Percentiles rank a stretch among this genome's conserved stretches.
Conservation (phyloP, 345 rosid genomes). For the Brassica nigra region DNA sequence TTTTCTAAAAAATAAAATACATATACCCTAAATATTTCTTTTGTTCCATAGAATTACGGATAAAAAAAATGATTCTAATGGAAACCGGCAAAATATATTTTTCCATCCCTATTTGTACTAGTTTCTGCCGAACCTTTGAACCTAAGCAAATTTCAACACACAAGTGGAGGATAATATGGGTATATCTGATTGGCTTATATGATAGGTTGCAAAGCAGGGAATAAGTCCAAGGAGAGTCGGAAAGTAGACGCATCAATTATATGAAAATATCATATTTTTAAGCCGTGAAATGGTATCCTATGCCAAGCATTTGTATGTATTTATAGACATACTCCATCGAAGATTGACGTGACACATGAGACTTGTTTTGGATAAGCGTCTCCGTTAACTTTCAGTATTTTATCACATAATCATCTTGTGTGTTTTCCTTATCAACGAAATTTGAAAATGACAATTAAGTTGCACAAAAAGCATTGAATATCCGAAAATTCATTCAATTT, state of each 20-base stretch:
- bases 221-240: slow-evolving; percentile 32
- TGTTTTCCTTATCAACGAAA: background rate
- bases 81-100: too few relatives aligned
- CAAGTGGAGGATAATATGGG: slow-evolving; percentile 36
- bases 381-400: background rate
- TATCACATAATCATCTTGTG: too few relatives aligned
- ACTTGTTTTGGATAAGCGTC: slow-evolving; percentile 26
- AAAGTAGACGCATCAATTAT: slow-evolving; percentile 33
- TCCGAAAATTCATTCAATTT: slow-evolving; percentile 28
- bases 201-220: background rate
- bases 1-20: too few relatives aligned
- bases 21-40: too few relatives aligned
- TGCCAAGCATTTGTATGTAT: slow-evolving; percentile 40
- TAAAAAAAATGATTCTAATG: too few relatives aligned
- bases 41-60: too few relatives aligned
- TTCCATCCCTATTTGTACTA: too few relatives aligned
- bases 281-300: slow-evolving; percentile 39
- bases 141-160: background rate
- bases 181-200: background rate
- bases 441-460: slow-evolving; percentile 9
- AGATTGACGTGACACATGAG: slow-evolving; percentile 33
- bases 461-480: slow-evolving; percentile 6
- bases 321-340: slow-evolving; percentile 27
- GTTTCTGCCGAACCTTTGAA: too few relatives aligned
- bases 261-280: slow-evolving; percentile 29